Evolutionary conservation across 75 land plant genomes (phyloP).

Genomic region (Azolla pinnata): DNA sequence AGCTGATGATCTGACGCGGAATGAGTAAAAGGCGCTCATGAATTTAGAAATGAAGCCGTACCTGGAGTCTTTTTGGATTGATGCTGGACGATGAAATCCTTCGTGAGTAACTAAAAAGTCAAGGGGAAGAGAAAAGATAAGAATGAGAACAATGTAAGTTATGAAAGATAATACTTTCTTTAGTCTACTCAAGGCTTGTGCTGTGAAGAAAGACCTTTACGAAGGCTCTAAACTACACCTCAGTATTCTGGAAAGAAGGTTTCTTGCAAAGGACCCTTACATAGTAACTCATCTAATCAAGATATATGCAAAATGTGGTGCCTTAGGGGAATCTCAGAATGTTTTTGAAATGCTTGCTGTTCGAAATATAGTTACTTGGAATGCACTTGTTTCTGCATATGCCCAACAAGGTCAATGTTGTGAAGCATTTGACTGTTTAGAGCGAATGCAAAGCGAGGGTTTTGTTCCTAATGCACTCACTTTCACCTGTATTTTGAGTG

Average conservation of each 20-base stretch:
- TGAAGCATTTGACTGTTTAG: conserved; percentile 16
- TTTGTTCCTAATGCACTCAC: conserved; percentile 20
- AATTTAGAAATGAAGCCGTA: no score
- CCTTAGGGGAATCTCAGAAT: conserved; percentile 38
- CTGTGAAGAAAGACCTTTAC: conserved; percentile 6
- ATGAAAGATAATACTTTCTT: neutral
- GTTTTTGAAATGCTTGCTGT: conserved; percentile 38
- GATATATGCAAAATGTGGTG: conserved; percentile 65
- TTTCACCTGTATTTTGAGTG: conserved; percentile 18
- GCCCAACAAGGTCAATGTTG: conserved; percentile 15
- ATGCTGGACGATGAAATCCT: no score
- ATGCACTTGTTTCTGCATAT: conserved; percentile 28
- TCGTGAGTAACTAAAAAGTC: no score
- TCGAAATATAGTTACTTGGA: conserved; percentile 52
- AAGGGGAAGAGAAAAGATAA: no score
- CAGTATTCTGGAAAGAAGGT: conserved; percentile 9
- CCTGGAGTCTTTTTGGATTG: no score
- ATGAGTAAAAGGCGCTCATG: no score
- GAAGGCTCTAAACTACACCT: conserved; percentile 14
- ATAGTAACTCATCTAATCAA: conserved; percentile 54
- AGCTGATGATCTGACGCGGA: no score
- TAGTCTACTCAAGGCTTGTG: conserved; percentile 7
- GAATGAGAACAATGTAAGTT: no score
- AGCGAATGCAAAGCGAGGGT: conserved; percentile 13
- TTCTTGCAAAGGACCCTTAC: neutral